Evolutionary conservation across 2,329 filamentous ascomycete species (phyloP).

Genomic region (Verticillium dahliae): DNA sequence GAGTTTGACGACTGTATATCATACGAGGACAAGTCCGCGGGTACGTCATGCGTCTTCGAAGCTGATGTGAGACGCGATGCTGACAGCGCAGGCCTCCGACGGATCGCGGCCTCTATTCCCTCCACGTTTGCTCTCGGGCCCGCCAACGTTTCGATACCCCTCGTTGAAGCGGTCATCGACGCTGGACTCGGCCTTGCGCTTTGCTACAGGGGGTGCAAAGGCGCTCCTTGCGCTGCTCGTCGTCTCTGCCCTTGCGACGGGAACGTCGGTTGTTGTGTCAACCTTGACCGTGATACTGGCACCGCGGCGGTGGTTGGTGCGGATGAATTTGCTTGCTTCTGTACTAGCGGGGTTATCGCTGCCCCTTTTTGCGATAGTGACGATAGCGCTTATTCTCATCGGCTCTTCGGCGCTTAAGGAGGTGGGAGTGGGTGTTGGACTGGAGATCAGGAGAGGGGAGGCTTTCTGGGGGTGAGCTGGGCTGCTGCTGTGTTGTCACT

Average conservation of each 20-base stretch:
- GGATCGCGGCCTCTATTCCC: constrained; percentile 15
- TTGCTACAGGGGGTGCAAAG: constrained; percentile 10
- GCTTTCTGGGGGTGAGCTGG: constrained; percentile 14
- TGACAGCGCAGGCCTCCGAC: constrained; percentile 10
- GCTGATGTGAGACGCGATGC: background rate
- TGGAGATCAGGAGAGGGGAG: constrained; percentile 8
- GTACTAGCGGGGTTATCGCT: constrained; percentile 6
- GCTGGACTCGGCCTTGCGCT: constrained; percentile 8
- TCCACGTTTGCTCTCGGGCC: constrained; percentile 12
- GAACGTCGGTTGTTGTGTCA: constrained; percentile 11
- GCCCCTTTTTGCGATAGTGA: constrained; percentile 8
- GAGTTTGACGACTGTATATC: constrained; percentile 6
- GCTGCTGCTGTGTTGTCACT: constrained; percentile 8
- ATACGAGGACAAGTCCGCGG: constrained; percentile 6
- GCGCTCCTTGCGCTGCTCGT: constrained; percentile 13
- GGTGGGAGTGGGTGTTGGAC: constrained; percentile 7
- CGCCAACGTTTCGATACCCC: constrained; percentile 15
- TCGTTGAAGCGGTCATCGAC: constrained; percentile 8
- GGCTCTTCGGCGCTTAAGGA: constrained; percentile 4
- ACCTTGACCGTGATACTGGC: constrained; percentile 9
- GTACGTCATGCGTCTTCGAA: background rate
- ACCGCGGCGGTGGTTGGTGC: constrained; percentile 7
- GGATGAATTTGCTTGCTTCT: constrained; percentile 7
- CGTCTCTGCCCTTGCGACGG: constrained; percentile 8
- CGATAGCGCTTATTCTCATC: constrained; percentile 10